Base-by-base conservation (phyloP, 2,329 filamentous ascomycete species). In the Mycosphaerelloides madeirae region DNA sequence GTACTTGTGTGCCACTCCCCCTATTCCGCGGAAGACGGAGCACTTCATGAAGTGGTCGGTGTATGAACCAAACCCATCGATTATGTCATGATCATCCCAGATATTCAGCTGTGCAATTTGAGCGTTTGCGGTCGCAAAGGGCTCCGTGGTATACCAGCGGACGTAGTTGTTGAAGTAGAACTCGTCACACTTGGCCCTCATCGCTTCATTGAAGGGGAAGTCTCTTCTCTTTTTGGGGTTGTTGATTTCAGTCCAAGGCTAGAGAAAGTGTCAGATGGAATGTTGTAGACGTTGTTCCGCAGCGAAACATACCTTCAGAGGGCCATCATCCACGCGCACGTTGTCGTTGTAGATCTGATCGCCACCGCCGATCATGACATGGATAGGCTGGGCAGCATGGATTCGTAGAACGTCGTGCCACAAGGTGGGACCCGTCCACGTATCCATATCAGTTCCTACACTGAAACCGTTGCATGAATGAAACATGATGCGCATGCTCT, bases 271-370 rank as follows among this genome's bases (percentile, higher is more conserved):
- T n/a, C n/a, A n/a, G n/a, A n/a, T n/a, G n/a, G n/a, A n/a, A n/a
- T n/a, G n/a, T n/a, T n/a, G n/a, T n/a, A n/a, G n/a, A n/a, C n/a
- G n/a, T n/a, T n/a, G n/a, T n/a, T n/a, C n/a, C n/a, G n/a, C n/a
- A n/a, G n/a, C n/a, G n/a, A n/a, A n/a, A n/a, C n/a, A n/a, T n/a
- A n/a, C n/a, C n/a, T 80, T 80, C 19, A 97, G 69, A 1, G 91
- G 91, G 0, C 90, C 91, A 40, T 83, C 74, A n/a, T 25, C 22
- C 1, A 95, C 87, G 51, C 91, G 79, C 53, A 97, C 87, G 18
- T 86, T 87, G 44, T 83, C 80, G 53, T 83, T 83, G 67, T 84
- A 84, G 54, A 83, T 81, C 68, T 96, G 91, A 62, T 97, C 91
- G 47, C 91, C 91, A 45, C 91, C 91, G 41, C 91, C 91, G 50